These are phyloP conservation scores for Kodamaea neixiangensis DNA, from an alignment of 805 yeast species.

Conservation along the genomic window DNA sequence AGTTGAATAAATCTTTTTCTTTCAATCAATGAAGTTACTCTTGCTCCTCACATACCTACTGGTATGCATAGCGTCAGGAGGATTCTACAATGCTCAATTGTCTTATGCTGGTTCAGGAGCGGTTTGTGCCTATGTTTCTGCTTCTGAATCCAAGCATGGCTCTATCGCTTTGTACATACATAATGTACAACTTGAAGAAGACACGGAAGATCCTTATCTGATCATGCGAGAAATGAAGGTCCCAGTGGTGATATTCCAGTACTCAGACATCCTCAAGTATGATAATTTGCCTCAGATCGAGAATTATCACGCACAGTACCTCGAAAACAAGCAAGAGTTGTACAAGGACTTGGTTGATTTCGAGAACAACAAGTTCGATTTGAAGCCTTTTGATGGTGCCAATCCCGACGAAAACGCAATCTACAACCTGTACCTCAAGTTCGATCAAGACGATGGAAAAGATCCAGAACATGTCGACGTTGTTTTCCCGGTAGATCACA, in stretches of 20 bases:
- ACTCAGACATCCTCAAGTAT: slow-evolving; percentile 23
- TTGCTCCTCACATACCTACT: not conserved
- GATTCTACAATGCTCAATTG: slow-evolving; percentile 3
- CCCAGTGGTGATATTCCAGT: slow-evolving; percentile 28
- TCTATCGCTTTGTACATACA: slow-evolving; percentile 13
- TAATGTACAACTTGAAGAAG: not conserved
- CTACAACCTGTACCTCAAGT: slow-evolving; percentile 6
- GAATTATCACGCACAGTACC: slow-evolving; percentile 13
- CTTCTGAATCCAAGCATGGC: not conserved
- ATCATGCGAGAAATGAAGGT: slow-evolving; percentile 6
- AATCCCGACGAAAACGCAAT: not conserved
- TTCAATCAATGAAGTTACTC: not conserved
- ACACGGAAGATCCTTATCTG: not conserved
- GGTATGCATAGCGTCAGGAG: slow-evolving; percentile 1
- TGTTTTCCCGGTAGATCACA: not conserved
- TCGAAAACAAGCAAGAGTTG: slow-evolving; percentile 9
- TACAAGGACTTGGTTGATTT: slow-evolving; percentile 16
- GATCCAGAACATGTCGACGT: slow-evolving; percentile 8
- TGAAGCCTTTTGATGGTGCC: not conserved
- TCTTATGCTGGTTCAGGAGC: not conserved
- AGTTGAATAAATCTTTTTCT: not conserved
- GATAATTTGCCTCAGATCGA: slow-evolving; percentile 20
- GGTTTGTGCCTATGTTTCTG: not conserved
- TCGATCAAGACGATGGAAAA: slow-evolving; percentile 7
- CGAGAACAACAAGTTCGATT: slow-evolving; percentile 16